A percentile compares a stretch with the other conserved stretches of the same genome.
phyloP scores from a whole-genome alignment of 371 early-diverging fungal species.

The Mucor mucedo region DNA sequence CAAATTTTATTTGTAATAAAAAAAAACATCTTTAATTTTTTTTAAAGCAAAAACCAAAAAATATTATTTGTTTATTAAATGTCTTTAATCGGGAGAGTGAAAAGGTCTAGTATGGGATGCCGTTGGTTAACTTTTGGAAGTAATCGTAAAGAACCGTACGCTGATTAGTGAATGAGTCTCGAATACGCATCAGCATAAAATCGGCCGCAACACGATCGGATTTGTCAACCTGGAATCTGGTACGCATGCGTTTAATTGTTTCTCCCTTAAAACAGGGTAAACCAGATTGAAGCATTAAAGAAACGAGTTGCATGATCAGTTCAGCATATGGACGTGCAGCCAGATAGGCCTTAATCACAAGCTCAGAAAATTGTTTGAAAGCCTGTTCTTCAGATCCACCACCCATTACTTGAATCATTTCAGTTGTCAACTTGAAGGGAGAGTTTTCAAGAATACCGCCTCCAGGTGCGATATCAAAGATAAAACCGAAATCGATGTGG shows the following conservation, averaged over 20 bases:
- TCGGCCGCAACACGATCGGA: conserved; percentile 92
- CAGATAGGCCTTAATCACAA: conserved; percentile 91
- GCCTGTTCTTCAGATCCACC: conserved; percentile 82
- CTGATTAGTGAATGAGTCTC: conserved; percentile 90
- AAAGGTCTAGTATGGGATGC: conserved; percentile 50
- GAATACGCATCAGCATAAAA: conserved; percentile 91
- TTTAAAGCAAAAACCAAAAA: background rate
- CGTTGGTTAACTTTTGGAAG: conserved; percentile 92
- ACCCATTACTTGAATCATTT: conserved; percentile 98
- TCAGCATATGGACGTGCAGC: conserved; percentile 93
- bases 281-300: conserved; percentile 94
- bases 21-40: background rate
- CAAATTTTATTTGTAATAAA: conserved; percentile 6
- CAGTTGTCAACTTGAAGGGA: conserved; percentile 98
- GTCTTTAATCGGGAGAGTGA: too few relatives aligned
- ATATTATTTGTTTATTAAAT: background rate
- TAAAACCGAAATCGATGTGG: conserved; percentile 99
- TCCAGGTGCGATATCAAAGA: conserved; percentile 98
- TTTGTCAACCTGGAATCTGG: conserved; percentile 91
- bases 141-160: conserved; percentile 85
- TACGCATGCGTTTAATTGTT: conserved; percentile 87
- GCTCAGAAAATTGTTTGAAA: conserved; percentile 88
- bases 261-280: conserved; percentile 97
- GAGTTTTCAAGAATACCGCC: conserved; percentile 98
- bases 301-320: conserved; percentile 88